Base-by-base conservation (phyloP, 1,284 basidiomycete genomes). In the Cutaneotrichosporon cavernicola region DNA sequence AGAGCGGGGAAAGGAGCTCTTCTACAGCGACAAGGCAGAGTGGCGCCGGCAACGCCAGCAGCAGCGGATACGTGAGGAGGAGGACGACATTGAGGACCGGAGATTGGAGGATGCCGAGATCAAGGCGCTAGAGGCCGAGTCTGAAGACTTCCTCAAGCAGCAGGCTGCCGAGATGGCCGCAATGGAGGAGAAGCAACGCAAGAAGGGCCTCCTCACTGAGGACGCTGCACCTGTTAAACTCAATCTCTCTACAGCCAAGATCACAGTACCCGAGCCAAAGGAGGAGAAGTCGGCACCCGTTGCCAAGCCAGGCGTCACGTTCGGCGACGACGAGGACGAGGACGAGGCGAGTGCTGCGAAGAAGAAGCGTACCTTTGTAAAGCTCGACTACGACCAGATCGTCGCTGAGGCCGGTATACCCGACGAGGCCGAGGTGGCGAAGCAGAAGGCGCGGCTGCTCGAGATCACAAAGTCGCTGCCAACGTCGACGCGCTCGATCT, bases 101-200 rank as follows among this genome's bases (percentile, higher is more conserved):
- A 80, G 85, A 46, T 88, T 88, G 64, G 92, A 95, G 78, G 89
- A 90, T 59, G 88, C 89, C 56, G 91, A 95, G 79, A 85, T 86
- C 1, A 90, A 90, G 72, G 90, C 91, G 69, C 82, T 94, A 22
- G 87, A 90, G 50, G 85, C 86, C 32, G 92, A 94, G 79, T 92
- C 90, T 0, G 92, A 94, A 78, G 89, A 88, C 66, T 93, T 94
- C 84, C 83, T 94, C 60, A 89, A 90, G 47, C 84, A 87, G 61
- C 92, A 95, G 75, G 92, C 93, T 89, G 90, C 90, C 67, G 92
- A 95, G 77, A 88, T 94, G 86, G 90, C 91, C 65, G 88, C 89
- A 0, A 81, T 94, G 32, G 90, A 90, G 22, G 89, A 90, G 56
- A 89, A 92, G 74, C 91, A 95, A 73, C 87, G 90, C 64, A 90